Evolutionary conservation across 2,329 filamentous ascomycete species (phyloP).

Genomic region (Clonostachys sp.): DNA sequence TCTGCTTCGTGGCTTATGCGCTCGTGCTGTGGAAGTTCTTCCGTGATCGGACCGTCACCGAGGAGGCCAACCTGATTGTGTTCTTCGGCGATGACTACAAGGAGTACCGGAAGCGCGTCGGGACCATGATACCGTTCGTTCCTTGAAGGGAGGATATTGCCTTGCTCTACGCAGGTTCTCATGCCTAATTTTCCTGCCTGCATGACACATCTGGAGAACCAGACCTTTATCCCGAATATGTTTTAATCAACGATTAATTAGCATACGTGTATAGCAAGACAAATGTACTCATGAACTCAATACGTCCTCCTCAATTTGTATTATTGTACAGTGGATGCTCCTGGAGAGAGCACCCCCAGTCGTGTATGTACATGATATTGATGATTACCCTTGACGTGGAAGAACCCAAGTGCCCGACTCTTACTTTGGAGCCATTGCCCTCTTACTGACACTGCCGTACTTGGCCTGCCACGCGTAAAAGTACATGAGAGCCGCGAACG

Average conservation of each 20-base stretch:
- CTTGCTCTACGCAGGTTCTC: neutral
- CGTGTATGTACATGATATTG: neutral
- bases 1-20: conserved; percentile 73
- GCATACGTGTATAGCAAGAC: too few species aligned
- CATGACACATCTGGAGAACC: too few species aligned
- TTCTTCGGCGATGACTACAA: conserved; percentile 87
- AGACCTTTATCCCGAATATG: too few species aligned
- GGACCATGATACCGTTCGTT: conserved; percentile 74
- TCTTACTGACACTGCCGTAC: conserved; percentile 74
- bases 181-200: too few species aligned
- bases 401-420: neutral
- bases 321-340: too few species aligned
- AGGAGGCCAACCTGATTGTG: conserved; percentile 71
- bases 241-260: too few species aligned
- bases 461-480: conserved; percentile 99
- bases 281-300: too few species aligned
- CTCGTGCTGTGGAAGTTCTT: conserved; percentile 86
- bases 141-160: conserved; percentile 5
- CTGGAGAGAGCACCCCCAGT: neutral
- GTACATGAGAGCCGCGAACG: conserved; percentile 85
- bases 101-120: conserved; percentile 65
- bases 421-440: neutral
- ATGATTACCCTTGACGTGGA: neutral
- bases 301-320: too few species aligned
- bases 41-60: conserved; percentile 63